Evolutionary conservation across 2,329 filamentous ascomycete species (phyloP).

Genomic region (Sordariomycetes sp.): DNA sequence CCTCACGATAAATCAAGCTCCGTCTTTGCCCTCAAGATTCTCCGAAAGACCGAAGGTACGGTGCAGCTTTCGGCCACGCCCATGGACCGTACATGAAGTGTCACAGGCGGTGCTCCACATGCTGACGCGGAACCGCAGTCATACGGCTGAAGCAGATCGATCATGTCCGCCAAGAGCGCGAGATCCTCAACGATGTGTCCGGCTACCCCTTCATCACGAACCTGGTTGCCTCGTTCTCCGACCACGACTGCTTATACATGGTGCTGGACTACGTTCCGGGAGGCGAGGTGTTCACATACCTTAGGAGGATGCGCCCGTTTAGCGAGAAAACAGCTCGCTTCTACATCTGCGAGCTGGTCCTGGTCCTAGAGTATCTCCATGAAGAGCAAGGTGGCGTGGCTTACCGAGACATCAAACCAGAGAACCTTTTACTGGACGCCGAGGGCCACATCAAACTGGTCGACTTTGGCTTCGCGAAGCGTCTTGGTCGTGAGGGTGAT

Average conservation of each 20-base stretch:
- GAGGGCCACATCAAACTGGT: constrained; percentile 75
- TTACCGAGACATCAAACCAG: constrained; percentile 73
- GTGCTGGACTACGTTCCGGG: constrained; percentile 75
- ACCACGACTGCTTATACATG: constrained; percentile 70
- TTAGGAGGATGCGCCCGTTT: constrained; percentile 68
- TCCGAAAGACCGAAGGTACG: constrained; percentile 49
- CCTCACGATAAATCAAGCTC: constrained; percentile 43
- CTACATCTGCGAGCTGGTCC: constrained; percentile 74
- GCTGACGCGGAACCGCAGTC: constrained; percentile 25
- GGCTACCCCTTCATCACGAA: constrained; percentile 78
- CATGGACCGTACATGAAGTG: constrained; percentile 3
- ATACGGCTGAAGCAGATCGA: constrained; percentile 80
- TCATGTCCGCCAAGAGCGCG: constrained; percentile 75
- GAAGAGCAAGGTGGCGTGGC: constrained; percentile 68
- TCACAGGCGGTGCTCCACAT: not conserved
- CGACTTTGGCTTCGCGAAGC: constrained; percentile 79
- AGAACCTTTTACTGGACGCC: constrained; percentile 69
- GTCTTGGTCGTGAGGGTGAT: constrained; percentile 46
- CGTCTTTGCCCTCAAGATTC: constrained; percentile 74
- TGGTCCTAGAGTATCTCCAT: constrained; percentile 72
- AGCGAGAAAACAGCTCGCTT: constrained; percentile 70
- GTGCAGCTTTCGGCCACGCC: constrained; percentile 14
- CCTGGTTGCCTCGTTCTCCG: constrained; percentile 69
- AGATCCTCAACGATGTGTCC: constrained; percentile 65
- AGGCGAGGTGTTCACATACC: constrained; percentile 76